Conservation (phyloP, 2,329 filamentous ascomycete genomes). For the Trichoderma afroharzianum region DNA sequence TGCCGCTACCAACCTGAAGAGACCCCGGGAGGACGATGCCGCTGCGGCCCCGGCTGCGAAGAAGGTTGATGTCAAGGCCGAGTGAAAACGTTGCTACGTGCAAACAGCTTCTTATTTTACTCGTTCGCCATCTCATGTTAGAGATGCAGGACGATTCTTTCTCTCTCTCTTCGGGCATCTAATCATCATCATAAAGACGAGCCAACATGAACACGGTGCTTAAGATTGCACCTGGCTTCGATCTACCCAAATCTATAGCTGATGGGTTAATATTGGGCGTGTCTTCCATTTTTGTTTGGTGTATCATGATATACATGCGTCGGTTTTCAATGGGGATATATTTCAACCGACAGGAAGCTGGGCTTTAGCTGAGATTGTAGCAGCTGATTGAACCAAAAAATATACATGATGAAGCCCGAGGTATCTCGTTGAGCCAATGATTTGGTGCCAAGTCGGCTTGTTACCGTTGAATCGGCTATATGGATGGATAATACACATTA, state of each 20-base stretch:
- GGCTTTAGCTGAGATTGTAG: not conserved
- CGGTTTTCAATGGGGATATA: not conserved
- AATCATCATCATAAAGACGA: conserved; percentile 1
- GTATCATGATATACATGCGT: not conserved
- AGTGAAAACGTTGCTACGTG: conserved; percentile 20
- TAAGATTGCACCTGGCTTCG: not conserved
- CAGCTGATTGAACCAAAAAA: not conserved
- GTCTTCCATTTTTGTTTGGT: not conserved
- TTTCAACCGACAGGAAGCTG: not conserved
- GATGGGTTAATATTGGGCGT: not conserved
- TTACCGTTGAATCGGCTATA: not conserved
- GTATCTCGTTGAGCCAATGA: not conserved
- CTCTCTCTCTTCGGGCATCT: not conserved
- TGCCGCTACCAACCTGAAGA: conserved; percentile 46
- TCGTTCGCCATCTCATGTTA: not conserved
- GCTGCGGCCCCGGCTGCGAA: conserved; percentile 50
- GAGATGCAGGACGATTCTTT: not conserved
- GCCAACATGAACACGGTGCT: not conserved
- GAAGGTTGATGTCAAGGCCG: conserved; percentile 57
- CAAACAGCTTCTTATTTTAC: not conserved
- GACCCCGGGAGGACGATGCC: conserved; percentile 51
- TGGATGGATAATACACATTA: not conserved
- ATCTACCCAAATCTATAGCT: not conserved
- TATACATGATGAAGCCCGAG: not conserved
- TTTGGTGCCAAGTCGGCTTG: not conserved